These are phyloP conservation scores for Papiliotrema laurentii DNA, from an alignment of 1,284 basidiomycete genomes.

Conservation along the genomic window DNA sequence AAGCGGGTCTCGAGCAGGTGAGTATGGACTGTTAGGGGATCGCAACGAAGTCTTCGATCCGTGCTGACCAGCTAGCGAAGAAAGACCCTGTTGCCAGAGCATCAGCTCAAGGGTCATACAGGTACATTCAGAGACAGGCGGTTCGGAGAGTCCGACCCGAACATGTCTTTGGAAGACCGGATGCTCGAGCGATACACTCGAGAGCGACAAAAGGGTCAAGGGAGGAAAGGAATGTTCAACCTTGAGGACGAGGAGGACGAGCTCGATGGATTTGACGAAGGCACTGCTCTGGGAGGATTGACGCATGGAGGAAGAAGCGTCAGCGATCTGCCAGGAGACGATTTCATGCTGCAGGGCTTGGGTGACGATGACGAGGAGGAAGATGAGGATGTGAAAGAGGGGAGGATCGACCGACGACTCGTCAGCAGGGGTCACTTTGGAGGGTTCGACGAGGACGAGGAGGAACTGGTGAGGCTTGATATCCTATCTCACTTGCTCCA, in stretches of 20 bases:
- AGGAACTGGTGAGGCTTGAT: slow-evolving; percentile 50
- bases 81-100: slow-evolving; percentile 81
- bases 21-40: slow-evolving; percentile 41
- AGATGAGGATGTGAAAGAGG: slow-evolving; percentile 54
- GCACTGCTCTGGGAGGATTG: slow-evolving; percentile 50
- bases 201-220: slow-evolving; percentile 62
- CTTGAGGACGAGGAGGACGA: slow-evolving; percentile 66
- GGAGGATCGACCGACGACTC: slow-evolving; percentile 62
- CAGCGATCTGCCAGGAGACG: slow-evolving; percentile 63
- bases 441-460: slow-evolving; percentile 69
- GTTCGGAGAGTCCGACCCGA: slow-evolving; percentile 91
- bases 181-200: slow-evolving; percentile 95
- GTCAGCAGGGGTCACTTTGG: slow-evolving; percentile 76
- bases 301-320: slow-evolving; percentile 91
- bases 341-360: slow-evolving; percentile 76
- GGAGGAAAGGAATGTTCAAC: slow-evolving; percentile 80
- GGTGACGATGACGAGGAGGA: slow-evolving; percentile 68
- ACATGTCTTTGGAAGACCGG: slow-evolving; percentile 87
- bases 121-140: slow-evolving; percentile 90
- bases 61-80: slow-evolving; percentile 57
- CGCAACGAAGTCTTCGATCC: background rate
- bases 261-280: slow-evolving; percentile 54
- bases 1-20: slow-evolving; percentile 85
- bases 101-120: slow-evolving; percentile 64
- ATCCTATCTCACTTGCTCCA: too few species aligned